Evolutionary conservation across 2,329 filamentous ascomycete genomes (phyloP).

Genomic region (Ophiostoma populinum): DNA sequence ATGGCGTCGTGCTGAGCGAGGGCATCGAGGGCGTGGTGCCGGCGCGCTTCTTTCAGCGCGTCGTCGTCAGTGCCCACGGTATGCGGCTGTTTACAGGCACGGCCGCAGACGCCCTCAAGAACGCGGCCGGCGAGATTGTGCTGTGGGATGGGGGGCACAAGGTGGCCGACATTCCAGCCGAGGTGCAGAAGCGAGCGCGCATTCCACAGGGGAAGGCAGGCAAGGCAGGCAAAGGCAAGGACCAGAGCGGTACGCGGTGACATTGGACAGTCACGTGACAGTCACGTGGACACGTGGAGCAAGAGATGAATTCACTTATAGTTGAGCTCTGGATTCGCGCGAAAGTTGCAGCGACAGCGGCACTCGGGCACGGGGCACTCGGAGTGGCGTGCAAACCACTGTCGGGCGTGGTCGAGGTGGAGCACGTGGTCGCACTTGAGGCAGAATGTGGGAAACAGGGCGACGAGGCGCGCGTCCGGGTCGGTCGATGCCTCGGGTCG

Average conservation of each 20-base stretch:
- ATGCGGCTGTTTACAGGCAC: neutral
- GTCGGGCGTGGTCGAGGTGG: slow-evolving; percentile 48
- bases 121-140: slow-evolving; percentile 22
- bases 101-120: neutral
- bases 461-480: slow-evolving; percentile 27
- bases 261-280: too few relatives aligned
- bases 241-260: too few relatives aligned
- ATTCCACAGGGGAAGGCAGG: slow-evolving; percentile 28
- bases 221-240: slow-evolving; percentile 9
- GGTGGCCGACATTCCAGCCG: slow-evolving; percentile 47
- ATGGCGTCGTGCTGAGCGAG: slow-evolving; percentile 55
- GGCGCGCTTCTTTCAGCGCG: slow-evolving; percentile 51
- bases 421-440: slow-evolving; percentile 50
- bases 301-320: too few relatives aligned
- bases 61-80: slow-evolving; percentile 42
- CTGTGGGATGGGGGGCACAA: slow-evolving; percentile 56
- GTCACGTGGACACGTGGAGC: too few relatives aligned
- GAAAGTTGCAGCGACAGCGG: slow-evolving; percentile 45
- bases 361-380: slow-evolving; percentile 56
- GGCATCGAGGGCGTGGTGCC: slow-evolving; percentile 44
- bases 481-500: slow-evolving; percentile 34
- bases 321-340: slow-evolving; percentile 40
- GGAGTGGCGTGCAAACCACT: slow-evolving; percentile 47
- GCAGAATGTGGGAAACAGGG: slow-evolving; percentile 51
- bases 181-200: slow-evolving; percentile 26